Percentiles rank a stretch among this genome's conserved stretches.
phyloP scores from a whole-genome alignment of 1,139 yeast species.

The Lodderomyces jiufengensis region DNA sequence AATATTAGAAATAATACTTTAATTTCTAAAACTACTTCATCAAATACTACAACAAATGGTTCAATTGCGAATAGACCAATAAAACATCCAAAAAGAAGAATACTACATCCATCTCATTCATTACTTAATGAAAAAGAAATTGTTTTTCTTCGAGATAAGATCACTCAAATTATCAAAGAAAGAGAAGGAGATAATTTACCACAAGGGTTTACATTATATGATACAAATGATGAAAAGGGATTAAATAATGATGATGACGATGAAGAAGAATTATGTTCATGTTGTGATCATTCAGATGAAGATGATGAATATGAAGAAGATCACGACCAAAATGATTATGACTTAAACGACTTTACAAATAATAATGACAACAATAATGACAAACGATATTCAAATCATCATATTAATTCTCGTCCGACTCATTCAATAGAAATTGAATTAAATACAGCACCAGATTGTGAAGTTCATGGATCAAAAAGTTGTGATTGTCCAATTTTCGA shows the following conservation, averaged over 20 bases:
- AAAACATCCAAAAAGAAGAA: slow-evolving; percentile 4
- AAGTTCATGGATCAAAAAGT: slow-evolving; percentile 27
- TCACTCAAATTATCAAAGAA: slow-evolving; percentile 23
- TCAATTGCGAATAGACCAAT: slow-evolving; percentile 3
- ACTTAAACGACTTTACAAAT: slow-evolving; percentile 33
- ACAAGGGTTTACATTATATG: slow-evolving; percentile 38
- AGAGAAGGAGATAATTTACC: slow-evolving; percentile 4
- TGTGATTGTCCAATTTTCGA: slow-evolving; percentile 30
- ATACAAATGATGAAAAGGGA: slow-evolving; percentile 41
- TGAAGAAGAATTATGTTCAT: slow-evolving; percentile 17
- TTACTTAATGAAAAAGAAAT: slow-evolving; percentile 31
- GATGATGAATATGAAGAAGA: slow-evolving; percentile 14
- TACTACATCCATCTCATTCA: slow-evolving; percentile 12
- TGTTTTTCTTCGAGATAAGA: slow-evolving; percentile 28
- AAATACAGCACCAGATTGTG: slow-evolving; percentile 32
- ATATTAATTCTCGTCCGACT: slow-evolving; percentile 19
- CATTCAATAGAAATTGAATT: slow-evolving; percentile 46
- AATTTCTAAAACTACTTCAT: no score
- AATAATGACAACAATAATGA: slow-evolving; percentile 15
- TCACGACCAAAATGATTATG: slow-evolving; percentile 33
- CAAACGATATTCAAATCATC: no score
- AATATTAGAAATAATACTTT: no score
- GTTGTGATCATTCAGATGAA: slow-evolving; percentile 13
- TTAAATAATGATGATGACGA: slow-evolving; percentile 37
- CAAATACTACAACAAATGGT: background rate